These are phyloP conservation scores for Wolfiporia cocos DNA, from an alignment of 1,284 basidiomycete species.

Conservation along the genomic window DNA sequence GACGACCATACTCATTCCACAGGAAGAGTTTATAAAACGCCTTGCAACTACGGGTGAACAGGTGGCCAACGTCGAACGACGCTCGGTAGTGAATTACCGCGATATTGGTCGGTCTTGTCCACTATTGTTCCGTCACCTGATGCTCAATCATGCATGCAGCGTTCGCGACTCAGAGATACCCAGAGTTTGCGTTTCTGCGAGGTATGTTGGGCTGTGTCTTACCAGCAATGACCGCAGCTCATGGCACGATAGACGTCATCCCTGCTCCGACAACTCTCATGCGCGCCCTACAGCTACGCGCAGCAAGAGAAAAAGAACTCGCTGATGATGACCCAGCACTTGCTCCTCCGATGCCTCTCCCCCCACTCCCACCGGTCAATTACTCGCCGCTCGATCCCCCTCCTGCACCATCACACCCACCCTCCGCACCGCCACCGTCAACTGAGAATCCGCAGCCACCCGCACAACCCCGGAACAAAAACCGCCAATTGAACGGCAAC, in stretches of 20 bases:
- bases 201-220: constrained; percentile 32
- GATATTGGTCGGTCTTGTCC: constrained; percentile 54
- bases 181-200: constrained; percentile 64
- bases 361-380: neutral
- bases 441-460: too few species aligned
- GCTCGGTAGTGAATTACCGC: constrained; percentile 52
- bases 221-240: neutral
- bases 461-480: too few species aligned
- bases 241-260: constrained; percentile 49
- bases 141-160: constrained; percentile 31
- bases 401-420: too few species aligned
- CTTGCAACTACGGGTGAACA: constrained; percentile 53
- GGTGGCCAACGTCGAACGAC: constrained; percentile 45
- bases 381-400: too few species aligned
- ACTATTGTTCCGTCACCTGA: constrained; percentile 8
- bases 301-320: constrained; percentile 50
- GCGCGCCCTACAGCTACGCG: constrained; percentile 51
- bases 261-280: constrained; percentile 53
- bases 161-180: constrained; percentile 47
- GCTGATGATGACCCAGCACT: constrained; percentile 55
- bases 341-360: constrained; percentile 19
- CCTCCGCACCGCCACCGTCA: too few species aligned
- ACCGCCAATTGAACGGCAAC: too few species aligned
- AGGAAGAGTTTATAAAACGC: constrained; percentile 77
- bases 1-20: constrained; percentile 6